Base-by-base conservation (phyloP, 768 basidiomycete genomes). In the Mycena floridula region DNA sequence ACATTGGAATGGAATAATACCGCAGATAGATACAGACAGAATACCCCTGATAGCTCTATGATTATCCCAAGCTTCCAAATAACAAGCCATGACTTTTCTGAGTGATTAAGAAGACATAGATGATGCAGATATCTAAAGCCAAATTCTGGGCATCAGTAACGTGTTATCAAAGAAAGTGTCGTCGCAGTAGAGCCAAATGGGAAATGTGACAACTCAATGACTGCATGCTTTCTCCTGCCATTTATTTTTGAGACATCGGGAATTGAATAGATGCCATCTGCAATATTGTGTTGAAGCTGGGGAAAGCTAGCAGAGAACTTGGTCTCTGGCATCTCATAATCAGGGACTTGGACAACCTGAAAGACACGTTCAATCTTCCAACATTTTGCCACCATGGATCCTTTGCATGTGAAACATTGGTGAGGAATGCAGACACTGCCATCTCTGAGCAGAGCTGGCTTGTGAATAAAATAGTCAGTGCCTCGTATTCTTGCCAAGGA, bases 141-240 rank as follows among this genome's bases (percentile, higher is more conserved):
- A n/a, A n/a, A n/a, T n/a, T n/a, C n/a, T n/a, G n/a, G n/a, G n/a
- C n/a, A n/a, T n/a, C n/a, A n/a, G n/a, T n/a, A n/a, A n/a, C n/a
- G n/a, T n/a, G n/a, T n/a, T n/a, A n/a, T n/a, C n/a, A n/a, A n/a
- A n/a, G n/a, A n/a, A n/a, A n/a, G 51, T 52, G 39, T 59, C 47
- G 25, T 57, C 54, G 37, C 54, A 55, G 41, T 55, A 57, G 7
- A 52, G 27, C 50, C 54, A 55, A 11, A 59, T 37, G 13, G 50
- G 43, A 9, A 53, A 16, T 2, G 43, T 24, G 18, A 42, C n/a
- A 2, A 56, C 49, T 11, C 41, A 47, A 20, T 40, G 39, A 0
- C 54, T 48, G 3, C 43, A 26, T 1, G 54, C 52, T 20, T 12
- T 12, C 25, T 15, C 41, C 21, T 24, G 41, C 41, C 41, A 42